phyloP scores from a whole-genome alignment of 768 basidiomycete species.

The Leucocoprinus birnbaumii region DNA sequence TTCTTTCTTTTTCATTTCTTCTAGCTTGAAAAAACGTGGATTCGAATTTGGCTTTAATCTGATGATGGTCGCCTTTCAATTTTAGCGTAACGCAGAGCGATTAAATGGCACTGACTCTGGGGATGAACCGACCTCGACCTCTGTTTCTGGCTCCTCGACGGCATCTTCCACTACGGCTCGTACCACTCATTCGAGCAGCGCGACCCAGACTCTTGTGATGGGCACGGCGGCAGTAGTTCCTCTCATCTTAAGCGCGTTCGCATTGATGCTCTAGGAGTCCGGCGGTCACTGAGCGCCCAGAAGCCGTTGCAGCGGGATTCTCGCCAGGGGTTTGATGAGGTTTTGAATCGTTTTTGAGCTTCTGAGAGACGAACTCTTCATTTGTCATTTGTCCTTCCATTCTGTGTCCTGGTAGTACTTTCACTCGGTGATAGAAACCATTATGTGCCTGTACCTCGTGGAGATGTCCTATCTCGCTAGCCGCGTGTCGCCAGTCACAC shows the following conservation, averaged over 20 bases:
- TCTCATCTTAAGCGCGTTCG: background rate
- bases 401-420: too few relatives aligned
- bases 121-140: background rate
- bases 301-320: too few relatives aligned
- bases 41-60: background rate
- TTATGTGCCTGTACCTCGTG: too few relatives aligned
- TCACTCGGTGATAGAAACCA: too few relatives aligned
- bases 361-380: too few relatives aligned
- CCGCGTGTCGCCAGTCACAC: too few relatives aligned
- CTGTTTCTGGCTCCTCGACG: background rate
- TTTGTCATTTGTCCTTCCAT: too few relatives aligned
- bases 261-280: background rate
- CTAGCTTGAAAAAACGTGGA: background rate
- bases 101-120: constrained; percentile 44
- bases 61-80: background rate
- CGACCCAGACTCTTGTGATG: background rate
- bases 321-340: too few relatives aligned
- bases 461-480: too few relatives aligned
- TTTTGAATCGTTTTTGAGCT: too few relatives aligned
- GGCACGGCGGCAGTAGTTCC: background rate
- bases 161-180: background rate
- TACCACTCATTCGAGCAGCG: background rate
- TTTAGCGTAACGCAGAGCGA: constrained; percentile 54
- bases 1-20: background rate
- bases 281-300: too few relatives aligned